Conservation (phyloP, 768 basidiomycete genomes). For the Mrakia hoshinonis region DNA sequence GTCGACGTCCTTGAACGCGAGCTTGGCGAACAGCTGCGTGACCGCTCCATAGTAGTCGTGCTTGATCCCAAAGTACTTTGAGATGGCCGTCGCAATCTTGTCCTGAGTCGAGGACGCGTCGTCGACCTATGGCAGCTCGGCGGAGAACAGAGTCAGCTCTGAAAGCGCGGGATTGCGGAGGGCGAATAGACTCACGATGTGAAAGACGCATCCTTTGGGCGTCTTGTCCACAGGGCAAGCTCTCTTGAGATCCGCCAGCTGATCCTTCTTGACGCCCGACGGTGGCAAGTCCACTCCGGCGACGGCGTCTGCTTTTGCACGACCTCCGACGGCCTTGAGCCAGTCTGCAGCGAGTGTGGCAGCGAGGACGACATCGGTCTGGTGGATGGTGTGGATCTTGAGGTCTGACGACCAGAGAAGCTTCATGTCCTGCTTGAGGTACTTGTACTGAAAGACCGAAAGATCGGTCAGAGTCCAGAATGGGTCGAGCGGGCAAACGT, state of each 20-base stretch:
- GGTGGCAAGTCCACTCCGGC: slow-evolving; percentile 57
- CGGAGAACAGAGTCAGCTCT: too few relatives aligned
- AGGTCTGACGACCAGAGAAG: slow-evolving; percentile 51
- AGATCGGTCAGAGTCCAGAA: neutral
- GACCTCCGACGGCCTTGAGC: slow-evolving; percentile 49
- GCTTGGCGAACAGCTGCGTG: slow-evolving; percentile 21
- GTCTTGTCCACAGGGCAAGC: slow-evolving; percentile 47
- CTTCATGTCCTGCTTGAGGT: slow-evolving; percentile 75
- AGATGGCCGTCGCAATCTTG: slow-evolving; percentile 16
- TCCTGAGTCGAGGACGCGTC: slow-evolving; percentile 17
- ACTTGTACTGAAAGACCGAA: slow-evolving; percentile 65
- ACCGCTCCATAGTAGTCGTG: slow-evolving; percentile 26
- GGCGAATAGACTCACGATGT: slow-evolving; percentile 57
- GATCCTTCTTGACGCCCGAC: slow-evolving; percentile 65
- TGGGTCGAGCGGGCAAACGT: neutral
- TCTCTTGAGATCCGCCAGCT: slow-evolving; percentile 54
- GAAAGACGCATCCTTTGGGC: slow-evolving; percentile 68
- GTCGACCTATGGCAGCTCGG: slow-evolving; percentile 12
- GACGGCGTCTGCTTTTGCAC: slow-evolving; percentile 53
- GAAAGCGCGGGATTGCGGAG: too few relatives aligned
- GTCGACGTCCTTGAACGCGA: slow-evolving; percentile 11
- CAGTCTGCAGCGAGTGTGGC: slow-evolving; percentile 68
- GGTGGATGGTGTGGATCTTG: slow-evolving; percentile 57
- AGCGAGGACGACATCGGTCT: slow-evolving; percentile 68
- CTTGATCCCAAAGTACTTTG: slow-evolving; percentile 21